Evolutionary conservation across 768 basidiomycete genomes (phyloP).

Genomic region (Suillus tomentosus): DNA sequence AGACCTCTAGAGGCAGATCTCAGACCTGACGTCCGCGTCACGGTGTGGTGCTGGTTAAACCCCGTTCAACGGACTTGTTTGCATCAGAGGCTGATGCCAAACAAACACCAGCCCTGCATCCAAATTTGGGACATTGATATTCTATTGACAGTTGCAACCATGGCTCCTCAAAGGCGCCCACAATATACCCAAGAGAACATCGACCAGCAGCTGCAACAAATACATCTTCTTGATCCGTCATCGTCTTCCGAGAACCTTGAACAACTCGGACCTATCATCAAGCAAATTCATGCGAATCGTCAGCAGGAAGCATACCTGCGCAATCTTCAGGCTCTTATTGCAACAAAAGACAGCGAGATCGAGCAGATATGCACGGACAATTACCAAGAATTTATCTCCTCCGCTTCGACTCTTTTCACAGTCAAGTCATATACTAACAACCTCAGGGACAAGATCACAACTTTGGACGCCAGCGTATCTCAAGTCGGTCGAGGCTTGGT

Average conservation of each 20-base stretch:
- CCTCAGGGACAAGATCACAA: conserved; percentile 88
- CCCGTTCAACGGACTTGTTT: conserved; percentile 21
- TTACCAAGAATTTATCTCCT: conserved; percentile 97
- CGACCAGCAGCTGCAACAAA: conserved; percentile 89
- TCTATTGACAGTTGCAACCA: conserved; percentile 30
- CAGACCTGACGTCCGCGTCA: too few species aligned
- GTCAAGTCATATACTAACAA: conserved; percentile 96
- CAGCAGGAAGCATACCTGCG: conserved; percentile 90
- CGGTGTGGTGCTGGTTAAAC: too few species aligned
- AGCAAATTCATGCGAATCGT: conserved; percentile 84
- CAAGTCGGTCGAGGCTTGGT: conserved; percentile 86
- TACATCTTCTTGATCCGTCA: conserved; percentile 83
- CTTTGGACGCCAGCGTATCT: conserved; percentile 84
- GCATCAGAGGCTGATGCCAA: conserved; percentile 39
- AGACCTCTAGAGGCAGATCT: not conserved
- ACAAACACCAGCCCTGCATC: conserved; percentile 31
- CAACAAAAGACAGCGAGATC: conserved; percentile 95
- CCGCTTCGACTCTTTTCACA: conserved; percentile 93
- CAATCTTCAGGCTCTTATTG: conserved; percentile 83
- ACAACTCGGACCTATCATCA: conserved; percentile 93
- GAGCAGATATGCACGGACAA: conserved; percentile 95
- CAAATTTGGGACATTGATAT: conserved; percentile 15
- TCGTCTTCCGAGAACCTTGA: conserved; percentile 94
- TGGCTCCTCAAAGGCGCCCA: conserved; percentile 75
- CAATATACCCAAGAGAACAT: conserved; percentile 82